Base-by-base conservation (phyloP, 176 grass and related monocot genomes). In the Musa troglodytarum region DNA sequence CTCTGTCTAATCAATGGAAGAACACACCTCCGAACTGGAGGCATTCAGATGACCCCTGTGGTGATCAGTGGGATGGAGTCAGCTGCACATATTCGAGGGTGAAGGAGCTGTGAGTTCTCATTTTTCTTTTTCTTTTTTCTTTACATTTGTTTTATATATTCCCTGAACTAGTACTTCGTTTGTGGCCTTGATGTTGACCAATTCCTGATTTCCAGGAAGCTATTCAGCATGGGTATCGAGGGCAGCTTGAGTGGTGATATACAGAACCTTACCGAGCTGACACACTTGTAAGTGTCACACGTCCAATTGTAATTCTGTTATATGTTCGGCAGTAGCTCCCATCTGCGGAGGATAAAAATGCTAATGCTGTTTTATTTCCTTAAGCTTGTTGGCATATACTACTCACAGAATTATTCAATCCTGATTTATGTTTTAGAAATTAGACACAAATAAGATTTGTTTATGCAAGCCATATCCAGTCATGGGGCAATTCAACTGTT, bases 1-100 rank as follows among this genome's bases (percentile, higher is more conserved):
- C 79, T 53, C 66, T 96, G 75, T 86, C 67, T 69, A 86, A 76
- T 1, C 68, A 66, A 81, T 96, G 89, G 87, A 89, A 55, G 75
- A 90, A 96, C 80, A 1, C 85, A 16, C 92, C 89, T 24, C 1
- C 73, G 28, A 81, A 43, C 53, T 96, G 92, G 92, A 69, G 78
- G 43, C 83, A 84, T 55, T 79, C 80, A 0, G 76, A 87, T 2
- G 86, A 83, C 77, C 93, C 89, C 76, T 96, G 92, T 12, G 81
- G 64, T 10, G 29, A 24, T 13, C 49, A 8, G 12, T 96, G 92
- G 92, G 85, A 81, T 55, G 89, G 92, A 68, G 23, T 96, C n/a
- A 87, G 74, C 49, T 65, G 84, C 64, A 22, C 2, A 22, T 74
- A 84, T 23, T 70, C 76, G 34, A 92, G 87, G 75, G 74, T 96